phyloP scores from a whole-genome alignment of 352 stramenopile species.

The Pythium periplocum region DNA sequence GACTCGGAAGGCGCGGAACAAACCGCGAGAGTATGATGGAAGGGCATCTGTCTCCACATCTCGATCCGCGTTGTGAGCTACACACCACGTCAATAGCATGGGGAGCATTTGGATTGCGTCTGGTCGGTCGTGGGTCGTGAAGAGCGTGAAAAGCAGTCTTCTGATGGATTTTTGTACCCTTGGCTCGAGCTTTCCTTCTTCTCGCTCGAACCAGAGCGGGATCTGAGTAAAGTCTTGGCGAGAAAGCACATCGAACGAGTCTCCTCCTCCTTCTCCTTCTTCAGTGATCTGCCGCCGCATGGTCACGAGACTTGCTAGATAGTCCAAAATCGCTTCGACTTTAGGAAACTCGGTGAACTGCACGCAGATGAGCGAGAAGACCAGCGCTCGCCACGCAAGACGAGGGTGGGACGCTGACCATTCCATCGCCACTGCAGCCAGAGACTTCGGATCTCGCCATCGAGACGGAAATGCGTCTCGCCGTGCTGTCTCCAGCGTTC shows the following conservation, averaged over 20 bases:
- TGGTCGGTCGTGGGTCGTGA: constrained; percentile 2
- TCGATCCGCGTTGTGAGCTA: not conserved
- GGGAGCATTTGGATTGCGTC: not conserved
- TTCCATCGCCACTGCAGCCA: constrained; percentile 31
- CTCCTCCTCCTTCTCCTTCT: too few species aligned
- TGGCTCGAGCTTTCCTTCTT: not conserved
- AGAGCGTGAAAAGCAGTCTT: constrained; percentile 34
- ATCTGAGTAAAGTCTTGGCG: constrained; percentile 23
- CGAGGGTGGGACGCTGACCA: constrained; percentile 2
- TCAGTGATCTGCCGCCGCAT: too few species aligned
- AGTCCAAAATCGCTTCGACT: constrained; percentile 16
- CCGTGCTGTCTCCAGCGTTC: constrained; percentile 25
- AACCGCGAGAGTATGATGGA: constrained; percentile 30
- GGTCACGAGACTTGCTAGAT: too few species aligned
- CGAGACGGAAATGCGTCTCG: constrained; percentile 25
- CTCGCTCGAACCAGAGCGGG: constrained; percentile 40
- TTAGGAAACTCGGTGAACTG: constrained; percentile 29
- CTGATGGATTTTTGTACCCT: constrained; percentile 6
- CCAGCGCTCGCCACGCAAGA: constrained; percentile 32
- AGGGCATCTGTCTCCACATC: too few species aligned
- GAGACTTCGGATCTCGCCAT: constrained; percentile 27
- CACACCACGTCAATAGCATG: constrained; percentile 7
- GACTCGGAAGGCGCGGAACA: constrained; percentile 29
- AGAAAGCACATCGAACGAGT: not conserved
- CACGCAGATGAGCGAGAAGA: constrained; percentile 35